Percentiles rank a stretch among this genome's conserved stretches.
These are phyloP conservation scores for Crithidia bombi DNA, from an alignment of 208 protist genomes.

Conservation along the genomic window DNA sequence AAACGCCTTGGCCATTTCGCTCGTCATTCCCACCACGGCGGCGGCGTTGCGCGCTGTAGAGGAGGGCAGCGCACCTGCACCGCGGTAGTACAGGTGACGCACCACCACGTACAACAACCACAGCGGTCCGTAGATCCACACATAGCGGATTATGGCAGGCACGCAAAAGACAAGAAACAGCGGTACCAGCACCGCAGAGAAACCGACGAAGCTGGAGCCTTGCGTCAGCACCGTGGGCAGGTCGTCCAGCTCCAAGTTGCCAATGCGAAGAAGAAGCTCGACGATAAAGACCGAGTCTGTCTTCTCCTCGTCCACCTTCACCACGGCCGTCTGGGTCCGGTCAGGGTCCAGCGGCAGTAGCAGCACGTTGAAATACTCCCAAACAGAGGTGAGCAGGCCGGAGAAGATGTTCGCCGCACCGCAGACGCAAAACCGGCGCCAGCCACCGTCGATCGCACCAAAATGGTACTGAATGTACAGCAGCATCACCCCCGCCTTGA, in stretches of 20 bases:
- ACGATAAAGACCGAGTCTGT: conserved; percentile 59
- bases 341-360: conserved; percentile 48
- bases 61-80: conserved; percentile 11
- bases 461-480: conserved; percentile 71
- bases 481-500: conserved; percentile 60
- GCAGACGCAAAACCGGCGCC: conserved; percentile 60
- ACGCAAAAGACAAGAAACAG: conserved; percentile 48
- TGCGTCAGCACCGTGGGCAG: conserved; percentile 66
- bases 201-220: conserved; percentile 59
- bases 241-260: conserved; percentile 52
- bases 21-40: conserved; percentile 32
- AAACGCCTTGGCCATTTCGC: conserved; percentile 47
- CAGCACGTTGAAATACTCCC: conserved; percentile 50
- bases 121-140: conserved; percentile 44
- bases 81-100: conserved; percentile 55
- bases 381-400: conserved; percentile 52
- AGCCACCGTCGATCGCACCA: conserved; percentile 47
- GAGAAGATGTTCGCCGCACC: conserved; percentile 61
- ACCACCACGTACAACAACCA: conserved; percentile 38
- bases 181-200: conserved; percentile 55
- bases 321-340: conserved; percentile 6
- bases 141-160: conserved; percentile 30
- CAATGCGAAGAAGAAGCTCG: conserved; percentile 56
- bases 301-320: conserved; percentile 50
- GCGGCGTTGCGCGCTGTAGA: conserved; percentile 14